Evolutionary conservation across 345 rosid species (phyloP).

Genomic region (Lepidium sativum): DNA sequence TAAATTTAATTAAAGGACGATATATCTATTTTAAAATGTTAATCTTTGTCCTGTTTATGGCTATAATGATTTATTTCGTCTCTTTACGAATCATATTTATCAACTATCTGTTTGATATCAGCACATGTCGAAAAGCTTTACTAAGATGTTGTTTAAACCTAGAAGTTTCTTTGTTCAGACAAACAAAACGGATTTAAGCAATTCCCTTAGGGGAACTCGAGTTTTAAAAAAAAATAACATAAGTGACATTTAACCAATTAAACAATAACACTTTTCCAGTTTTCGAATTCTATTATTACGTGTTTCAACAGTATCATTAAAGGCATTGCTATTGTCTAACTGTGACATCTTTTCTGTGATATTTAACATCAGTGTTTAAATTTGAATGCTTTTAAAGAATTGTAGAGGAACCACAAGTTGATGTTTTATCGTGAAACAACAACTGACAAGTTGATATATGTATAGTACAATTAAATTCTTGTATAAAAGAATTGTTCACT

Average conservation of each 20-base stretch:
- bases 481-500: constrained; percentile 4
- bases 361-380: no score
- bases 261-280: no score
- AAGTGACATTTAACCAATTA: no score
- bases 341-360: no score
- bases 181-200: no score
- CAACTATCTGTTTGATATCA: neutral
- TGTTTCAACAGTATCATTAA: no score
- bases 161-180: no score
- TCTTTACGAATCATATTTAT: neutral
- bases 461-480: constrained; percentile 6
- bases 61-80: neutral
- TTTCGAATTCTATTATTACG: no score
- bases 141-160: no score
- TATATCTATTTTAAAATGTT: neutral
- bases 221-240: no score
- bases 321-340: no score
- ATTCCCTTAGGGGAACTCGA: no score
- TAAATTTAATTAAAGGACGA: constrained; percentile 3
- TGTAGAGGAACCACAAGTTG: neutral
- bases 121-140: neutral
- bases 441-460: constrained; percentile 7
- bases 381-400: neutral
- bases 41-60: neutral
- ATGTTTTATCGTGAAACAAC: neutral